Conservation (phyloP, 1,284 basidiomycete genomes). For the Schizopora paradoxa region DNA sequence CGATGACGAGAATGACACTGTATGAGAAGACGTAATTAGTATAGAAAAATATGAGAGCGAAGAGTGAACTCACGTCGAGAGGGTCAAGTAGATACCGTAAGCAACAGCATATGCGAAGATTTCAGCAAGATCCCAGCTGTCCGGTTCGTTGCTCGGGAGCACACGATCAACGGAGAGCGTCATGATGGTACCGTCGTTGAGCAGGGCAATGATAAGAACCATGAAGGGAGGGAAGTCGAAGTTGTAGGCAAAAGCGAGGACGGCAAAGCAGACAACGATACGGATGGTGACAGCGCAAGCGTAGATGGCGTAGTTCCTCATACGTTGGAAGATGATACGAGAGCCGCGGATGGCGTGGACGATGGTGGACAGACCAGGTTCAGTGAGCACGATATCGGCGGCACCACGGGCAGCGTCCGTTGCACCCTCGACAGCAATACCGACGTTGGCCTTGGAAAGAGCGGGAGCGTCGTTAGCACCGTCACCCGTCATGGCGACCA, state of each 20-base stretch:
- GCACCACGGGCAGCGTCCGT: conserved; percentile 94
- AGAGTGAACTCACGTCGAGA: conserved; percentile 68
- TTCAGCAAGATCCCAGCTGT: conserved; percentile 94
- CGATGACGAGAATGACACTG: conserved; percentile 74
- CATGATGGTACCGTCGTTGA: conserved; percentile 99
- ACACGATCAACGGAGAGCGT: conserved; percentile 97
- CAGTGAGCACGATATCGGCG: conserved; percentile 92
- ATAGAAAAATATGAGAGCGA: conserved; percentile 1
- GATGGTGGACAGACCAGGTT: conserved; percentile 95
- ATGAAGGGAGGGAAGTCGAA: conserved; percentile 99
- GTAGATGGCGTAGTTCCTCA: conserved; percentile 94
- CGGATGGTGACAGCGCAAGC: conserved; percentile 93
- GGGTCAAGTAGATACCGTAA: conserved; percentile 89
- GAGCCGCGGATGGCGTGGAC: conserved; percentile 94
- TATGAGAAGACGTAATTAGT: conserved; percentile 22
- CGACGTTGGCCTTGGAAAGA: conserved; percentile 90
- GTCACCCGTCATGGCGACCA: conserved; percentile 93
- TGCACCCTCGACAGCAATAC: conserved; percentile 96
- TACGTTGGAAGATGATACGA: conserved; percentile 96
- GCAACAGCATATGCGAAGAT: conserved; percentile 95
- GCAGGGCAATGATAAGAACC: conserved; percentile 94
- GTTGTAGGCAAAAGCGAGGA: conserved; percentile 93
- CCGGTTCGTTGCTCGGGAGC: conserved; percentile 84
- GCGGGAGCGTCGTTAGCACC: conserved; percentile 96
- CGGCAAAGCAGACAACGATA: conserved; percentile 96